Evolutionary conservation across 176 grass and related monocot genomes (phyloP).

Genomic region (Raddia distichophylla): DNA sequence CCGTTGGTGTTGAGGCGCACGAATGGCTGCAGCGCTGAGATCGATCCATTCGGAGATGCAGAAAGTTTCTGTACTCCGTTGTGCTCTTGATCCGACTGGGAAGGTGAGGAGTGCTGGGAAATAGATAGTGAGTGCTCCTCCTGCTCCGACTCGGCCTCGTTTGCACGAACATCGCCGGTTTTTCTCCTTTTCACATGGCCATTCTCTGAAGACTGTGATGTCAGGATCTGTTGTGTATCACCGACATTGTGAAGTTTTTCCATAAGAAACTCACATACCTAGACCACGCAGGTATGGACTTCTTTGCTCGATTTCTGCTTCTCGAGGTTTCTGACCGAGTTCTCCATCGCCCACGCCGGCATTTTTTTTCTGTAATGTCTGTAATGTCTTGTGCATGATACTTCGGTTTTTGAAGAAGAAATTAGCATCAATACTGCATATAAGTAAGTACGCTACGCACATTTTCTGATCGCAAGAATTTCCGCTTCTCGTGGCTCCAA

Average conservation of each 20-base stretch:
- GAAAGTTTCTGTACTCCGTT: constrained; percentile 69
- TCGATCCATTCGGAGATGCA: constrained; percentile 55
- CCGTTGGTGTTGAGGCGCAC: constrained; percentile 56
- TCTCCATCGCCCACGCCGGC: constrained; percentile 46
- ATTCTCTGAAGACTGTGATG: constrained; percentile 57
- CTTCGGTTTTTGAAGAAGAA: not conserved
- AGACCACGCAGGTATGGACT: constrained; percentile 46
- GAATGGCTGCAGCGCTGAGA: constrained; percentile 56
- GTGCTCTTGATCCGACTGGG: constrained; percentile 91
- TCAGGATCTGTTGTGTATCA: not conserved
- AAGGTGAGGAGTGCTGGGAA: constrained; percentile 91
- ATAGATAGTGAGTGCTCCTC: constrained; percentile 93
- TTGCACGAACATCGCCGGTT: constrained; percentile 49
- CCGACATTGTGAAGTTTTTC: not conserved
- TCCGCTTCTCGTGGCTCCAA: constrained; percentile 87
- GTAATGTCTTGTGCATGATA: constrained; percentile 20
- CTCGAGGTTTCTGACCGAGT: constrained; percentile 39
- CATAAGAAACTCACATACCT: constrained; percentile 35
- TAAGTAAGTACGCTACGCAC: constrained; percentile 35
- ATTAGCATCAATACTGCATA: not conserved
- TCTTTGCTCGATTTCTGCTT: constrained; percentile 58
- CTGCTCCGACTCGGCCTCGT: constrained; percentile 68
- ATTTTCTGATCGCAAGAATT: constrained; percentile 63
- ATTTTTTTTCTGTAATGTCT: constrained; percentile 56
- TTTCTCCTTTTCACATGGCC: constrained; percentile 69